These are phyloP conservation scores for Yamadazyma aaseri DNA, from an alignment of 1,139 yeast genomes.

Conservation along the genomic window DNA sequence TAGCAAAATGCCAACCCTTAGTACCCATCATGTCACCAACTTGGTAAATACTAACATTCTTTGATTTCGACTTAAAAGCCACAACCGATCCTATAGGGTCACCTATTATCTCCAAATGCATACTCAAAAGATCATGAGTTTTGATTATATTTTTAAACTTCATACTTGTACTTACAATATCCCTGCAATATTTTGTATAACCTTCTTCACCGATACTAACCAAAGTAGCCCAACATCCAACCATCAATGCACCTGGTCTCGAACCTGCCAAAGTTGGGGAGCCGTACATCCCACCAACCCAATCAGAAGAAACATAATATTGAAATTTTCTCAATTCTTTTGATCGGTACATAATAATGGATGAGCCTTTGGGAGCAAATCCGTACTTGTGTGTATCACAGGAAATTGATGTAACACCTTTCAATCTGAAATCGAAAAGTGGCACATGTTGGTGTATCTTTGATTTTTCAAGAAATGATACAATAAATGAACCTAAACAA, in stretches of 20 bases:
- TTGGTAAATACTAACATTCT: conserved; percentile 62
- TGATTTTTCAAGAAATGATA: conserved; percentile 72
- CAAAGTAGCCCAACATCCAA: conserved; percentile 96
- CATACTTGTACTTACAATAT: conserved; percentile 67
- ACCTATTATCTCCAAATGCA: conserved; percentile 60
- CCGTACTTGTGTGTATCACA: conserved; percentile 99
- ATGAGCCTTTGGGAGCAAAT: conserved; percentile 96
- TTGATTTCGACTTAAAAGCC: conserved; percentile 56
- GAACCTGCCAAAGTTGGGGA: conserved; percentile 97
- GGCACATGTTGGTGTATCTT: conserved; percentile 52
- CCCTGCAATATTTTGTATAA: conserved; percentile 61
- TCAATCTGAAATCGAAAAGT: conserved; percentile 77
- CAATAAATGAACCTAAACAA: conserved; percentile 89
- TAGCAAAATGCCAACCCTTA: conserved; percentile 87
- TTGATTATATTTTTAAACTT: conserved; percentile 51
- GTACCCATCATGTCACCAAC: conserved; percentile 66
- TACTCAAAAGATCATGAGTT: conserved; percentile 40
- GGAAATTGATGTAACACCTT: conserved; percentile 96
- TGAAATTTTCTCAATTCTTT: conserved; percentile 70
- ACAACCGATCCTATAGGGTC: conserved; percentile 84
- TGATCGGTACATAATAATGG: conserved; percentile 84
- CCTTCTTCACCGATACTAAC: conserved; percentile 78
- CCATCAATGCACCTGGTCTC: conserved; percentile 95
- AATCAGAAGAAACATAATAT: conserved; percentile 77
- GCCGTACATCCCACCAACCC: conserved; percentile 96